Evolutionary conservation across 1,284 basidiomycete species (phyloP).

Genomic region (Blastosporella zonata): DNA sequence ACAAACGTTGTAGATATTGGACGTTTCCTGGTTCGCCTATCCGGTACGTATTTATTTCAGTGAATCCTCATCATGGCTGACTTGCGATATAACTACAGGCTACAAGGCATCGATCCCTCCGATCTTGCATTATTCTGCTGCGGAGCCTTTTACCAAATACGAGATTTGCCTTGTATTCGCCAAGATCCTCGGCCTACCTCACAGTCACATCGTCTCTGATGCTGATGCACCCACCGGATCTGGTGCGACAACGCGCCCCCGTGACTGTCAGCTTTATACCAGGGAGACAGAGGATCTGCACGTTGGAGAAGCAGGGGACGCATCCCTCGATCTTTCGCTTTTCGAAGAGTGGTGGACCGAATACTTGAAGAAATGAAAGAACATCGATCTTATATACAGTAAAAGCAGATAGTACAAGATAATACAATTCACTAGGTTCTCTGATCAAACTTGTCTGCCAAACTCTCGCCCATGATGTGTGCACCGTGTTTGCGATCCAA

Average conservation of each 20-base stretch:
- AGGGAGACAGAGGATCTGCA: conserved; percentile 63
- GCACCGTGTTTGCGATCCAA: not conserved
- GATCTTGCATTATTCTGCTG: conserved; percentile 74
- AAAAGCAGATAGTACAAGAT: too few relatives aligned
- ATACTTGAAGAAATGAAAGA: conserved; percentile 24
- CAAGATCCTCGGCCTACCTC: conserved; percentile 59
- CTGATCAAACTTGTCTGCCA: conserved; percentile 21
- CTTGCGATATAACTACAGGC: conserved; percentile 2
- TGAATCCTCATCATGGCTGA: not conserved
- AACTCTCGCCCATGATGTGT: conserved; percentile 22
- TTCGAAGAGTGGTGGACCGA: conserved; percentile 78
- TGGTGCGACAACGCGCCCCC: conserved; percentile 65
- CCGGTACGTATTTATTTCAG: conserved; percentile 35
- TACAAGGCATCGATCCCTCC: conserved; percentile 47
- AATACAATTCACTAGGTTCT: not conserved
- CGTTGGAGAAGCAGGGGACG: conserved; percentile 23
- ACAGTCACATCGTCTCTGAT: conserved; percentile 66
- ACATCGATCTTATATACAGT: not conserved
- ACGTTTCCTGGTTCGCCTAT: conserved; percentile 66
- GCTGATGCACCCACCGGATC: conserved; percentile 55
- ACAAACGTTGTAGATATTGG: conserved; percentile 79
- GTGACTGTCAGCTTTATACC: conserved; percentile 69
- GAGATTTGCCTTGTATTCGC: conserved; percentile 79
- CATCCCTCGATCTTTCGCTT: conserved; percentile 56
- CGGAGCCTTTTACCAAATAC: conserved; percentile 81